Evolutionary conservation across 257 asterid genomes (phyloP).

Genomic region (Mitragyna speciosa): DNA sequence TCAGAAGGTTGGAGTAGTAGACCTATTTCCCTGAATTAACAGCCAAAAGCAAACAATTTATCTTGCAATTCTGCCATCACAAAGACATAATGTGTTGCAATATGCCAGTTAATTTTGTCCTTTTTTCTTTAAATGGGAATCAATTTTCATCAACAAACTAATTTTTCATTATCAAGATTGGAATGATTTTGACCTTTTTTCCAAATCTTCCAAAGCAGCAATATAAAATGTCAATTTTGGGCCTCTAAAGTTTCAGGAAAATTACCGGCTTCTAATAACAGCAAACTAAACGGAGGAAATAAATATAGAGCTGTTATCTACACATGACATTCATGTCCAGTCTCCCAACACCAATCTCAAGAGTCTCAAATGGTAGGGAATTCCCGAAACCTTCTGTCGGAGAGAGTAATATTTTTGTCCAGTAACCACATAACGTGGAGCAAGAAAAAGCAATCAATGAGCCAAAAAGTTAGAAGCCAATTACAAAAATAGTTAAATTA

Average conservation of each 20-base stretch:
- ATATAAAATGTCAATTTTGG: neutral
- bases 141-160: neutral
- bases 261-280: neutral
- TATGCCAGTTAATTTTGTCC: neutral
- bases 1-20: neutral
- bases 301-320: neutral
- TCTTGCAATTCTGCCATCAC: neutral
- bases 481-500: neutral
- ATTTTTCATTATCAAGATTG: neutral
- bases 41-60: neutral
- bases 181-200: neutral
- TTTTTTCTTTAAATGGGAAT: neutral
- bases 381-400: neutral
- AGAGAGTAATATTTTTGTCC: too few species aligned
- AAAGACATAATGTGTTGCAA: neutral
- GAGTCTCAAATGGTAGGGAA: too few species aligned
- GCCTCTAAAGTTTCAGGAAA: neutral
- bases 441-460: constrained; percentile 3
- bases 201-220: neutral
- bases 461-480: neutral
- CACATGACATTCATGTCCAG: neutral
- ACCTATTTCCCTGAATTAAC: neutral
- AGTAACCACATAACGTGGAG: neutral
- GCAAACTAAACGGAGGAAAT: neutral
- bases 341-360: neutral